Evolutionary conservation across 805 yeast species (phyloP), one percentile per base, ranked within the genome.

Genomic region (Lachancea nothofagi): DNA sequence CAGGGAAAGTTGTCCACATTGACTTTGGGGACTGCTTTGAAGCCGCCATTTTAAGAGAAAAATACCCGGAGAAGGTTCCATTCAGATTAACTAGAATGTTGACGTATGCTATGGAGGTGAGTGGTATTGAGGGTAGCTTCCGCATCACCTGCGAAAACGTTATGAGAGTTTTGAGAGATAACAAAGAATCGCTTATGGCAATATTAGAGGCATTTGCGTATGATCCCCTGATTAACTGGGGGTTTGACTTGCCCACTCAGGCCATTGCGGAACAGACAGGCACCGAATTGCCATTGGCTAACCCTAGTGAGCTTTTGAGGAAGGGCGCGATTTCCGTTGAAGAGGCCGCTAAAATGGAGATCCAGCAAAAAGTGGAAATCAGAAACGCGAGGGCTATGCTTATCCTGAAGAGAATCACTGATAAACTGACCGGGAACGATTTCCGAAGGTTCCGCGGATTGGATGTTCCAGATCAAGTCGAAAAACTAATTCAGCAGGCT

Each of bases 1-100:
- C 97, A 0, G 99, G 99, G 45, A 88, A 90, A 55, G 96, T 93
- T 37, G 76, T 93, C 27, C 99, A 93, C 59, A 90, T 93, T 64
- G 99, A 93, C 71, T 93, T 90, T 64, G 99, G 98, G 49, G 99
- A 93, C 60, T 93, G 99, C 74, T 93, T 93, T 56, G 99, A 93
- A 60, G 96, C 97, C 2, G 98, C 99, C 0, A 88, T 90, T 36
- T 66, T 93, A 45, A 77, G 99, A 50, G 98, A 94, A 51, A 93
- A 93, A 59, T 94, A 84, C 61, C 99, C 99, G 0, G 99, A 93
- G 55, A 90, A 89, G 61, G 98, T 93, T 18, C 99, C 99, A 6
- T 93, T 93, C 69, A 74, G 99, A 61, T 72, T 93, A 43, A 93
- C 99, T 0, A 72, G 98, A 62, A 93, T 93, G 99, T 71, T 94